These are phyloP conservation scores for Daldinia grandis DNA, from an alignment of 495 filamentous ascomycete species.

Conservation along the genomic window DNA sequence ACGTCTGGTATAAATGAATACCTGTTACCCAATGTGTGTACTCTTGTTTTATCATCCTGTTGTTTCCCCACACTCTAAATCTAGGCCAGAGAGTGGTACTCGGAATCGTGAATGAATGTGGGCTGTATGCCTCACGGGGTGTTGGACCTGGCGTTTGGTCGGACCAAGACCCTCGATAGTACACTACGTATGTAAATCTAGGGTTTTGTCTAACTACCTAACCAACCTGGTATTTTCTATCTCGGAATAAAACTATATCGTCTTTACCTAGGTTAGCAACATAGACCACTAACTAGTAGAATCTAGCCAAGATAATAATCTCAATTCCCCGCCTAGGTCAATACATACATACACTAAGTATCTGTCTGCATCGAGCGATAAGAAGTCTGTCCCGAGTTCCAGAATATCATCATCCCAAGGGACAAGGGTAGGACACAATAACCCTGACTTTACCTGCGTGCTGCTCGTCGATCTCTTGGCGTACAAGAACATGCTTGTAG, in stretches of 20 bases:
- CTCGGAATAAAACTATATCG: background rate
- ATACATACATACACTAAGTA: too few relatives aligned
- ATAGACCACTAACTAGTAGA: too few relatives aligned
- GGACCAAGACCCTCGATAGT: background rate
- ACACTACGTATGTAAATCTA: background rate
- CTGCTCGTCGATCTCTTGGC: conserved; percentile 27
- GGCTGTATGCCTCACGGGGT: background rate
- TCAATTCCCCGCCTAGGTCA: background rate
- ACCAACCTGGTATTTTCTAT: background rate
- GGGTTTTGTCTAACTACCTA: background rate
- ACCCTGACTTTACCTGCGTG: conserved; percentile 6
- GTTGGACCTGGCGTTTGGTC: too few relatives aligned
- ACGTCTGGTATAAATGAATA: background rate
- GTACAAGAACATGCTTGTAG: conserved; percentile 24
- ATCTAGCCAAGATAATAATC: background rate
- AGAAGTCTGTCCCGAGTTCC: background rate
- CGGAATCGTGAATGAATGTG: background rate
- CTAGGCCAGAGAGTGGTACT: background rate
- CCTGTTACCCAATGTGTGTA: too few relatives aligned
- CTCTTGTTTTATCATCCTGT: background rate
- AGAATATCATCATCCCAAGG: conserved; percentile 1
- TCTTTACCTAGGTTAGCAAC: too few relatives aligned
- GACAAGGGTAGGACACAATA: background rate
- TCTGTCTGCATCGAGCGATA: background rate
- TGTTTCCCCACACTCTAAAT: conserved; percentile 1